A percentile compares a stretch with the other conserved stretches of the same genome.
Evolutionary conservation across 2,329 filamentous ascomycete genomes (phyloP).

Genomic region (Penicillium sp.): DNA sequence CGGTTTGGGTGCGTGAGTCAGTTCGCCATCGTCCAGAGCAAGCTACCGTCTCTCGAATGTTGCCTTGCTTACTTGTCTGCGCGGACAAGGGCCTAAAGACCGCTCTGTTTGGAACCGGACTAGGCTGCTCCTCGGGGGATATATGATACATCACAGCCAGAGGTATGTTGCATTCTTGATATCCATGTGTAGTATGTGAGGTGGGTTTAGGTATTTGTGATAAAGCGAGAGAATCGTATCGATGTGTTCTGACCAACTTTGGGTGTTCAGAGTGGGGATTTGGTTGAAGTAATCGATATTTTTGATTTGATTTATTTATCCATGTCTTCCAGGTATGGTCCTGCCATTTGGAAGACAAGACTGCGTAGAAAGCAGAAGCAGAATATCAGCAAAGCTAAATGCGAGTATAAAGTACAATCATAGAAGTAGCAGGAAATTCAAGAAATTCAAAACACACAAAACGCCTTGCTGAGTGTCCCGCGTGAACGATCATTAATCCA

Average conservation of each 20-base stretch:
- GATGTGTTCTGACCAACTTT: neutral
- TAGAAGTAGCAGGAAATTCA: neutral
- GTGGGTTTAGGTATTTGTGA: neutral
- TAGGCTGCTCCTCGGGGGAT: neutral
- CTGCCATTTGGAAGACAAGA: neutral
- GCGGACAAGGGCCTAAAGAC: neutral
- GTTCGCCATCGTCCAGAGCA: neutral
- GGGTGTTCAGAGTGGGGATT: neutral
- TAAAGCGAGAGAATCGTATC: neutral
- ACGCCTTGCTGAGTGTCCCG: neutral
- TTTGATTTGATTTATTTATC: slow-evolving; percentile 1
- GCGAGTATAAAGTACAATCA: neutral
- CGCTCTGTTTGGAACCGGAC: slow-evolving; percentile 2
- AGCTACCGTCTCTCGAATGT: neutral
- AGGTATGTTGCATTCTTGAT: neutral
- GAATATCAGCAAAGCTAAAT: neutral
- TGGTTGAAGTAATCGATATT: neutral
- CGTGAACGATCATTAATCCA: neutral
- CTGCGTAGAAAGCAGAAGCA: neutral
- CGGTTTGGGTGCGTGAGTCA: neutral
- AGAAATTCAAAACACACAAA: neutral
- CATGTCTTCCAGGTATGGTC: neutral
- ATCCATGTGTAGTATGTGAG: neutral
- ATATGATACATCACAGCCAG: slow-evolving; percentile 6
- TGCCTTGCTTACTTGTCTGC: slow-evolving; percentile 2